phyloP scores from a whole-genome alignment of 345 rosid species.

The Gossypioides kirkii region DNA sequence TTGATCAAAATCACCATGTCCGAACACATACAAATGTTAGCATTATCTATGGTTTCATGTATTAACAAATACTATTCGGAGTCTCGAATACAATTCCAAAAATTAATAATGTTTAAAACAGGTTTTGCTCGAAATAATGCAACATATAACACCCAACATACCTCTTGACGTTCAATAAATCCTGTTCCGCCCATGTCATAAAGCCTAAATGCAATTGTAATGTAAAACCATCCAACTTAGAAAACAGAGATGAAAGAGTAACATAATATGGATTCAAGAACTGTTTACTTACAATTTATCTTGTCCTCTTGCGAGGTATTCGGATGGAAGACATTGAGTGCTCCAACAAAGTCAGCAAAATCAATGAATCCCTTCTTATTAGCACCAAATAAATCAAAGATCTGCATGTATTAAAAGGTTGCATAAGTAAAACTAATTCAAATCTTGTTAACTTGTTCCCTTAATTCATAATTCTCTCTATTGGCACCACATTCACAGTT shows the following conservation, averaged over 20 bases:
- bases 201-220: constrained; percentile 90
- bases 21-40: neutral
- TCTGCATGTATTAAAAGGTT: constrained; percentile 39
- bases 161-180: constrained; percentile 95
- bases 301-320: constrained; percentile 80
- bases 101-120: neutral
- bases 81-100: too few species aligned
- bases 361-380: constrained; percentile 89
- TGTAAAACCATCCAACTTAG: neutral
- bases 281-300: constrained; percentile 66
- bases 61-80: too few species aligned
- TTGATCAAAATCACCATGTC: constrained; percentile 1
- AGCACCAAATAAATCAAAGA: constrained; percentile 90
- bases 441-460: neutral
- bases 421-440: neutral
- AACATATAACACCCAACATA: constrained; percentile 21
- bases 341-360: constrained; percentile 89
- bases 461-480: neutral
- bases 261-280: neutral
- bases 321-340: constrained; percentile 92
- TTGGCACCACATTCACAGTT: neutral
- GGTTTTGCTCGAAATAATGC: neutral
- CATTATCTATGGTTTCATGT: neutral
- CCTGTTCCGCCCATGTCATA: constrained; percentile 89
- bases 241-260: neutral